These are phyloP conservation scores for Sclerotinia borealis DNA, from an alignment of 2,329 filamentous ascomycete species.

Conservation along the genomic window DNA sequence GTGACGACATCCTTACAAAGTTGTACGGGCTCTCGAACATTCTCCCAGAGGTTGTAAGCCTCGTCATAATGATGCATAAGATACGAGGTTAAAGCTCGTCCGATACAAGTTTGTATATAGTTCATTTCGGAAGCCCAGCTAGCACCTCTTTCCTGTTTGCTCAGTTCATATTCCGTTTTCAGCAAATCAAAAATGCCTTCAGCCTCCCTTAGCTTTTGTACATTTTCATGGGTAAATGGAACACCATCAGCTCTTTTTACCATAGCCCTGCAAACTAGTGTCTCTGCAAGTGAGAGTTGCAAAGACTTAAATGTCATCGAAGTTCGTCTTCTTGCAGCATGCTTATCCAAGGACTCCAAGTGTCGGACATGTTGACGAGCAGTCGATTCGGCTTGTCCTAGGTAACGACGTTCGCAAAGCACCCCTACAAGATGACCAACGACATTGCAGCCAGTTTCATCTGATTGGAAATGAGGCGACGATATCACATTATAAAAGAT, in stretches of 20 bases:
- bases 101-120: too few relatives aligned
- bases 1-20: too few relatives aligned
- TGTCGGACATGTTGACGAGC: background rate
- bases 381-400: background rate
- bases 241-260: background rate
- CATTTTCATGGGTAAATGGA: too few relatives aligned
- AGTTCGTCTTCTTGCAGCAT: background rate
- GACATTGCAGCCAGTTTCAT: background rate
- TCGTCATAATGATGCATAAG: too few relatives aligned
- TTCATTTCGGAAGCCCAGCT: too few relatives aligned
- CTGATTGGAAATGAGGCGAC: background rate
- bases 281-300: background rate
- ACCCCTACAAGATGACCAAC: background rate
- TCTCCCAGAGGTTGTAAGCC: too few relatives aligned
- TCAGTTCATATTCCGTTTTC: too few relatives aligned
- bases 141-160: too few relatives aligned
- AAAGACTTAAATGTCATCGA: background rate
- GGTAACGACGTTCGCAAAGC: background rate
- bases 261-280: background rate
- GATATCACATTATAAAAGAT: background rate
- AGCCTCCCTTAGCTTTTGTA: too few relatives aligned
- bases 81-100: too few relatives aligned
- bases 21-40: too few relatives aligned
- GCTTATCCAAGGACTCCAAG: background rate
- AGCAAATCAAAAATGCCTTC: too few relatives aligned